Evolutionary conservation across 345 rosid species (phyloP).

Genomic region (Punica granatum): DNA sequence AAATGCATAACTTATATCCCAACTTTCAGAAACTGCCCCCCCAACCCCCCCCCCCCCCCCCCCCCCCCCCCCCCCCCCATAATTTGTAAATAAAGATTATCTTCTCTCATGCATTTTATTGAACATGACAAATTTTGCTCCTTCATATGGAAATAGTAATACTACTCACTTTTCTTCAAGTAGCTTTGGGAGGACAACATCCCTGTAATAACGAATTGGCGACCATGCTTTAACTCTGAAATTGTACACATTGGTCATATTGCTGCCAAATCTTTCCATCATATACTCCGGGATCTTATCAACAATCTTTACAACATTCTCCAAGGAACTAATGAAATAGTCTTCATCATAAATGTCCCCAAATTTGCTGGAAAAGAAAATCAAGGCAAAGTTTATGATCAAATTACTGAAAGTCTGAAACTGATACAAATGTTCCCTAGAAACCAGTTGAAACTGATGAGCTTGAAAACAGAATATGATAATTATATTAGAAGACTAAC

Average conservation of each 20-base stretch:
- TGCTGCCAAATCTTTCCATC: constrained; percentile 94
- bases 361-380: constrained; percentile 66
- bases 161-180: constrained; percentile 90
- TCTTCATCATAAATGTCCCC: constrained; percentile 86
- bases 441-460: too few relatives aligned
- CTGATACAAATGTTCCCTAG: background rate
- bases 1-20: background rate
- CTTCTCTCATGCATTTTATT: background rate
- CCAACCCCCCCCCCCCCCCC: too few relatives aligned
- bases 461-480: too few relatives aligned
- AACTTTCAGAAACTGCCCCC: background rate
- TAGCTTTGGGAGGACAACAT: constrained; percentile 78
- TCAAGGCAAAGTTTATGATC: background rate
- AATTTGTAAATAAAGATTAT: background rate
- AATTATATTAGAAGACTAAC: too few relatives aligned
- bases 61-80: too few relatives aligned
- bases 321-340: constrained; percentile 54
- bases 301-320: constrained; percentile 80
- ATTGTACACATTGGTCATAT: constrained; percentile 88
- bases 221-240: constrained; percentile 99
- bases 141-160: background rate
- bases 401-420: background rate
- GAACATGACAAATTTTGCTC: background rate
- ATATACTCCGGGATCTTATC: constrained; percentile 74
- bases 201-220: constrained; percentile 71